Evolutionary conservation across 176 grass and related monocot genomes (phyloP).

Genomic region (Secale cereale): DNA sequence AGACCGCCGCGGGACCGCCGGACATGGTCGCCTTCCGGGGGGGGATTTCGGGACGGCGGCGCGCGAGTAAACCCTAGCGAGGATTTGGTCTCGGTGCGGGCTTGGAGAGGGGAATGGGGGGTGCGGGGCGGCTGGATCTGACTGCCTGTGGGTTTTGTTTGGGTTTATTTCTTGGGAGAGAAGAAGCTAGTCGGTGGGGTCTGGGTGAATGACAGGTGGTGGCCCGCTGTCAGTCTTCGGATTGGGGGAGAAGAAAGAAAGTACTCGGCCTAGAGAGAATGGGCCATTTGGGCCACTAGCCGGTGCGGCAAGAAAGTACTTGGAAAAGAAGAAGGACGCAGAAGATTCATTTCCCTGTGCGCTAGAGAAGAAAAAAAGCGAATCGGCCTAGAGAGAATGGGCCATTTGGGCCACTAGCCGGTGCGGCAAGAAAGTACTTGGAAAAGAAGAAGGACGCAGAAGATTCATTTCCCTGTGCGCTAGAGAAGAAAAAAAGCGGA

Average conservation of each 20-base stretch:
- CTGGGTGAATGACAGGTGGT: background rate
- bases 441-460: background rate
- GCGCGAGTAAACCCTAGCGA: constrained; percentile 41
- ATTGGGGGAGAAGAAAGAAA: constrained; percentile 27
- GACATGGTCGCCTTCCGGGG: constrained; percentile 15
- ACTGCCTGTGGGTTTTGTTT: constrained; percentile 23
- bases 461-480: too few relatives aligned
- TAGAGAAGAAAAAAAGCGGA: too few relatives aligned
- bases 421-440: background rate
- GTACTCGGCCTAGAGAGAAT: background rate
- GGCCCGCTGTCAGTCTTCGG: background rate
- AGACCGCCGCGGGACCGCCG: constrained; percentile 59
- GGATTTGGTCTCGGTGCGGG: background rate
- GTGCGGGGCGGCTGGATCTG: constrained; percentile 18
- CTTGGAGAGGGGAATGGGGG: background rate
- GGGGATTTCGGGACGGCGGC: constrained; percentile 21
- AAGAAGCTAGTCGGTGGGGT: constrained; percentile 24
- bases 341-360: too few relatives aligned
- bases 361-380: too few relatives aligned
- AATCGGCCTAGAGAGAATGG: background rate
- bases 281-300: background rate
- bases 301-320: background rate
- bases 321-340: background rate
- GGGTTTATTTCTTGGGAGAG: constrained; percentile 48
- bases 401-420: background rate